Percentiles rank a stretch among this genome's conserved stretches.
Evolutionary conservation across 2,329 filamentous ascomycete species (phyloP).

Genomic region (Achaetomium macrosporum): DNA sequence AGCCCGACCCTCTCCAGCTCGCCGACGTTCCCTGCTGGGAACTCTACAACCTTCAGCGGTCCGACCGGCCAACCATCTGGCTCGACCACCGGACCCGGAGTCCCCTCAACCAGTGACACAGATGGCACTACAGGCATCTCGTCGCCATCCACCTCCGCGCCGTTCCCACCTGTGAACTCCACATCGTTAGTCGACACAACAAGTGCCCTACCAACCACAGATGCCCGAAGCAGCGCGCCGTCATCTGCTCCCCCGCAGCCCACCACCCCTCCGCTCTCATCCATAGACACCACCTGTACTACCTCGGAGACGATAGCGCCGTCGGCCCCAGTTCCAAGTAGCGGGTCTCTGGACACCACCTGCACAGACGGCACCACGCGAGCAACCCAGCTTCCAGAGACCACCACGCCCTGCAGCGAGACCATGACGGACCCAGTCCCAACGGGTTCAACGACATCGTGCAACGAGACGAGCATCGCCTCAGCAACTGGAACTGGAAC

Average conservation of each 20-base stretch:
- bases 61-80: background rate
- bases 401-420: conserved; percentile 1
- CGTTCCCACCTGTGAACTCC: too few relatives aligned
- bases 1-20: too few relatives aligned
- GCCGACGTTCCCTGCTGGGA: too few relatives aligned
- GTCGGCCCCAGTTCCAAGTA: conserved; percentile 11
- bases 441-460: too few relatives aligned
- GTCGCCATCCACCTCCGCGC: too few relatives aligned
- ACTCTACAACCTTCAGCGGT: too few relatives aligned
- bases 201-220: background rate
- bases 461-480: too few relatives aligned
- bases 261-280: background rate
- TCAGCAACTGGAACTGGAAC: too few relatives aligned
- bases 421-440: background rate
- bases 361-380: conserved; percentile 16
- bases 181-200: too few relatives aligned
- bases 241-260: background rate
- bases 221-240: background rate
- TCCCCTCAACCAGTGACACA: too few relatives aligned
- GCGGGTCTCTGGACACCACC: conserved; percentile 17
- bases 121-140: too few relatives aligned
- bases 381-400: background rate
- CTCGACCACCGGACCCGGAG: background rate
- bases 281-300: background rate
- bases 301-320: background rate